A percentile compares a stretch with the other conserved stretches of the same genome.
phyloP scores from a whole-genome alignment of 306 rosid genomes.

The Dryas drummondii region DNA sequence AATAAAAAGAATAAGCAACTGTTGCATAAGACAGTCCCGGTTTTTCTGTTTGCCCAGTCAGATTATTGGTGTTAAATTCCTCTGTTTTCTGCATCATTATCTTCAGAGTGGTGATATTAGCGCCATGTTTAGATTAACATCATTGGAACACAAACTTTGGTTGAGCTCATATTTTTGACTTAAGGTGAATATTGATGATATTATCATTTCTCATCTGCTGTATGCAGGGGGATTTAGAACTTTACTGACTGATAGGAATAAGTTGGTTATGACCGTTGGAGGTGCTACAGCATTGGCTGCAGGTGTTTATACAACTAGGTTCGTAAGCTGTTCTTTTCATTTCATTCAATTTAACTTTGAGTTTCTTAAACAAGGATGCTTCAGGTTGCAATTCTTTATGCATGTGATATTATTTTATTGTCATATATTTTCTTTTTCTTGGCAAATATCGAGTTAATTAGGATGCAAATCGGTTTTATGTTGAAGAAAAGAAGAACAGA shows the following conservation, averaged over 20 bases:
- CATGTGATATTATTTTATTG: not conserved
- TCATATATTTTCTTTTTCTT: not conserved
- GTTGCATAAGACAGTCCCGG: constrained; percentile 1
- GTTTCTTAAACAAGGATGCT: constrained; percentile 9
- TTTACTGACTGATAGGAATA: constrained; percentile 83
- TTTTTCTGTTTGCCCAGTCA: not conserved
- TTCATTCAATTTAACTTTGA: constrained; percentile 20
- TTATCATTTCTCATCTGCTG: constrained; percentile 28
- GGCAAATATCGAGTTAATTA: not conserved
- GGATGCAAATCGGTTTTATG: constrained; percentile 17
- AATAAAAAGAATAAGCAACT: not conserved
- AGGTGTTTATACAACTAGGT: constrained; percentile 98
- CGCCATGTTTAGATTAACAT: not conserved
- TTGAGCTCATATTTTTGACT: constrained; percentile 1
- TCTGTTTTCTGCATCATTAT: too few relatives aligned
- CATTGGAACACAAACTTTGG: constrained; percentile 10
- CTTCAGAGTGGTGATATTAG: not conserved
- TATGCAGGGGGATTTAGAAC: constrained; percentile 82
- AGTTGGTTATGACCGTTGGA: constrained; percentile 91
- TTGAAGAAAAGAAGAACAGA: not conserved
- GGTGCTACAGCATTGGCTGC: constrained; percentile 99
- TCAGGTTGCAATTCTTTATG: not conserved
- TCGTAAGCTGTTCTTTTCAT: constrained; percentile 17
- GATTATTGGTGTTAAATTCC: not conserved
- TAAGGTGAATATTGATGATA: constrained; percentile 18